Conservation (phyloP, 139 green algal species). For the Chlorella sp. region DNA sequence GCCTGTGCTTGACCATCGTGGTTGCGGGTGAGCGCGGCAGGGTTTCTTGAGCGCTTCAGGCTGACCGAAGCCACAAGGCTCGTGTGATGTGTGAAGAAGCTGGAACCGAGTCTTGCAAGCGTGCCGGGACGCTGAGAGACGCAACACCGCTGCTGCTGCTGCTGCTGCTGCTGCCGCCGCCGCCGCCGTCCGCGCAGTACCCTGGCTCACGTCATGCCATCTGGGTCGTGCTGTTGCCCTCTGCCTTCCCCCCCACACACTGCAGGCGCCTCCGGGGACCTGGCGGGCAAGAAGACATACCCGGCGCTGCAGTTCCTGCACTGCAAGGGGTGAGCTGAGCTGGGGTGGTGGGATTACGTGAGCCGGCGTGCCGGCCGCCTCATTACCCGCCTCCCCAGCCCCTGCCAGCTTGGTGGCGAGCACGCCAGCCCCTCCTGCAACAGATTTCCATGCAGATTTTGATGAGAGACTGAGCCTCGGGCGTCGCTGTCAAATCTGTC, state of each 20-base stretch:
- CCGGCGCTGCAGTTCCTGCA: conserved; percentile 77
- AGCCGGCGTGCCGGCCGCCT: not conserved
- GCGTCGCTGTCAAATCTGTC: too few relatives aligned
- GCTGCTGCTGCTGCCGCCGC: not conserved
- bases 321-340: not conserved
- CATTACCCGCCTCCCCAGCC: too few relatives aligned
- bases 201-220: not conserved
- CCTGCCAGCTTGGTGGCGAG: not conserved
- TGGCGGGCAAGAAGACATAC: conserved; percentile 94
- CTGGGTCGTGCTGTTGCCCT: not conserved
- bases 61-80: too few relatives aligned
- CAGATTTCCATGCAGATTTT: too few relatives aligned
- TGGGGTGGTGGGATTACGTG: not conserved
- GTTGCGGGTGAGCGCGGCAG: conserved; percentile 28
- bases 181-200: not conserved
- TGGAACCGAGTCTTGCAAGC: not conserved
- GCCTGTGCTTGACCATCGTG: conserved; percentile 36
- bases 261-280: conserved; percentile 69
- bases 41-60: too few relatives aligned
- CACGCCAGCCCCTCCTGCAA: not conserved
- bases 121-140: not conserved
- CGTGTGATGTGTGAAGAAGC: too few relatives aligned
- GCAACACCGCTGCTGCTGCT: not conserved
- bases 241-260: not conserved
- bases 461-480: too few relatives aligned